Base-by-base conservation (phyloP, 129 eudicot species). In the Flaveria robusta region DNA sequence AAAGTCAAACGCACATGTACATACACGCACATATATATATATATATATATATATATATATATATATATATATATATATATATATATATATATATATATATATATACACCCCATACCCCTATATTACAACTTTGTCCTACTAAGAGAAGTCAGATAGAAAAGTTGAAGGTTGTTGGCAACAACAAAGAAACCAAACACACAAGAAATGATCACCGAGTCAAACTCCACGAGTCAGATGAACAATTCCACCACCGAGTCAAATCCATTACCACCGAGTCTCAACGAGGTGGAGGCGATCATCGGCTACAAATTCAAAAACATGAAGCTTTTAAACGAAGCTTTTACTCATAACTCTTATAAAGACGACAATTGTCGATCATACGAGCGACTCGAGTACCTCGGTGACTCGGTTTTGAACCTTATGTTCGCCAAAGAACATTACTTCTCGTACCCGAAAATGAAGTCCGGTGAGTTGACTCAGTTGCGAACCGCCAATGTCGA, bases 401-500 rank as follows among this genome's bases (percentile, higher is more conserved):
- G 97, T 0, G 97, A 88, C 78, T 66, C 95, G 26, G 63, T 85
- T 20, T 59, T 91, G 34, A 83, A 79, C 63, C 64, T 75, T 10
- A 12, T 83, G 68, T 72, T 87, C 2, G 59, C 90, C 0, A 73
- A 69, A 20, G 83, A 88, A 27, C 88, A 83, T 4, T 86, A 9
- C 43, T 12, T 15, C 0, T 0, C 41, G 16, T 86, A 91, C 69
- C 90, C 88, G 19, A 80, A 83, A 39, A 52, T 85, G 68, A 42
- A 71, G 1, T 85, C 88, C 0, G 97, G 97, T 3, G 70, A 70
- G 46, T 46, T 88, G 67, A 91, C 95, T 34, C 78, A 41, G 37
- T 63, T 91, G 15, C 84, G 97, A 2, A 63, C 95, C 0, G 90
- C 85, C 51, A 91, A 91, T 52, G 94, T 88, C 3, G 89, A 89